These are phyloP conservation scores for Linaria vulgaris DNA, from an alignment of 257 asterid genomes.

Conservation along the genomic window DNA sequence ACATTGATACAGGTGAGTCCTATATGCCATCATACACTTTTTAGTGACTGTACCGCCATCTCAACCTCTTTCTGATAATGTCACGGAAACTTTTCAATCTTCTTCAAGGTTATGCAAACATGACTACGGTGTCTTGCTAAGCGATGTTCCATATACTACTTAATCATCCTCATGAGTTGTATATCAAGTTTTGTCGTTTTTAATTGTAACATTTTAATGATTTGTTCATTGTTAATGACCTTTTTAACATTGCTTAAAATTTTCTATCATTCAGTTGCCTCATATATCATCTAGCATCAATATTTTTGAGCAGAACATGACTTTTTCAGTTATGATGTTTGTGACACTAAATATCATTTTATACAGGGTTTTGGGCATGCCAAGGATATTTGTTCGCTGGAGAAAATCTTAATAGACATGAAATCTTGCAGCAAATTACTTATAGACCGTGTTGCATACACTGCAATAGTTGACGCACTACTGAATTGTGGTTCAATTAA, in stretches of 20 bases:
- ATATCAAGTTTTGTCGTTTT: conserved; percentile 17
- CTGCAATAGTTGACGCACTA: conserved; percentile 53
- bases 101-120: conserved; percentile 1
- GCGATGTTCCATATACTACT: conserved; percentile 2
- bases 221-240: not conserved
- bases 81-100: conserved; percentile 9
- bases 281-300: not conserved
- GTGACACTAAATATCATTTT: conserved; percentile 12
- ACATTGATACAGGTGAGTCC: conserved; percentile 56
- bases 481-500: conserved; percentile 56
- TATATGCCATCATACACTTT: conserved; percentile 12
- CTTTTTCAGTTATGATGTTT: conserved; percentile 1
- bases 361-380: conserved; percentile 60
- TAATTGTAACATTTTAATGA: conserved; percentile 8
- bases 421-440: conserved; percentile 40
- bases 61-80: conserved; percentile 16
- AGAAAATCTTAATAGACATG: conserved; percentile 55
- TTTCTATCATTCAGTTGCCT: not conserved
- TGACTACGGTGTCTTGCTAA: conserved; percentile 9
- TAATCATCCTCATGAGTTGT: not conserved
- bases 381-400: conserved; percentile 44
- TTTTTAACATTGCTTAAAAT: not conserved
- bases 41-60: conserved; percentile 12
- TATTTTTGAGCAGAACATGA: not conserved
- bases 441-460: conserved; percentile 72